Evolutionary conservation across 2,329 filamentous ascomycete species (phyloP).

Genomic region (Orbilia quercus): DNA sequence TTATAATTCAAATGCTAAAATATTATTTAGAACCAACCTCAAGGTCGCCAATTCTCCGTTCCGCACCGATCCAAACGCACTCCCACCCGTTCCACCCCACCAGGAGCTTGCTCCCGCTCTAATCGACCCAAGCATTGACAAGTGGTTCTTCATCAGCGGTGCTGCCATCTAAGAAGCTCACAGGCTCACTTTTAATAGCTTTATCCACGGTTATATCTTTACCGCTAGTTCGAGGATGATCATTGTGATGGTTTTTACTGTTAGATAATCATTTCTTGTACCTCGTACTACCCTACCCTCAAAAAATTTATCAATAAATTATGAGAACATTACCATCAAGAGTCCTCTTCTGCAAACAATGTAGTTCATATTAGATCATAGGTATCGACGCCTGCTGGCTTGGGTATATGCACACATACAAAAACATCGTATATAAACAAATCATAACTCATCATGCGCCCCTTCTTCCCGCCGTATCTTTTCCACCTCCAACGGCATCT

Average conservation of each 20-base stretch:
- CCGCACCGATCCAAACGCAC: constrained; percentile 75
- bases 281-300: too few species aligned
- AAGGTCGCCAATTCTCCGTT: constrained; percentile 78
- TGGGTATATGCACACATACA: constrained; percentile 22
- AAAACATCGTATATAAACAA: not conserved
- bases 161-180: constrained; percentile 76
- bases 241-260: not conserved
- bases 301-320: too few species aligned
- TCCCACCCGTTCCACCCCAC: constrained; percentile 80
- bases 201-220: not conserved
- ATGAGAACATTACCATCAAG: not conserved
- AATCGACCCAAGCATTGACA: constrained; percentile 97
- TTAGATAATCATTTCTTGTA: not conserved
- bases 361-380: constrained; percentile 12
- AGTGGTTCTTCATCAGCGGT: constrained; percentile 99
- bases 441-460: constrained; percentile 56
- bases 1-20: constrained; percentile 61
- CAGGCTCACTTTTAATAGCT: not conserved
- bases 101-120: constrained; percentile 85
- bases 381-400: constrained; percentile 20
- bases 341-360: too few species aligned
- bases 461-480: not conserved
- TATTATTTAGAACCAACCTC: constrained; percentile 77
- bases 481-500: not conserved
- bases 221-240: not conserved